Evolutionary conservation across 805 yeast species (phyloP).

Genomic region (Tanozyma kutaoensis): DNA sequence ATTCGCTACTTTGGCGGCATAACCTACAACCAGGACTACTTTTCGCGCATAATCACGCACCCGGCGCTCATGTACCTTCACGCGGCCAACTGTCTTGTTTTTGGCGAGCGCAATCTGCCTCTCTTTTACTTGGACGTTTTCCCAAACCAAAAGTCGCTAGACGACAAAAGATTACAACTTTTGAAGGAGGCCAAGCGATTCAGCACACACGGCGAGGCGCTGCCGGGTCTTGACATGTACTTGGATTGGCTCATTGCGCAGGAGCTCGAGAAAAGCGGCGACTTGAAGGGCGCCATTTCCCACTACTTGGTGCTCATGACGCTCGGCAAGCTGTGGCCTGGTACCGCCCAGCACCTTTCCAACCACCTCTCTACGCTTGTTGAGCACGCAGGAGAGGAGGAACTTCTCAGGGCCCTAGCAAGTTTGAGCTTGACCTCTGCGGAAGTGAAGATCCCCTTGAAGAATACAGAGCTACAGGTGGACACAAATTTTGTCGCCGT

Average conservation of each 20-base stretch:
- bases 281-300: slow-evolving; percentile 8
- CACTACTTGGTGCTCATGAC: slow-evolving; percentile 3
- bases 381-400: background rate
- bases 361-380: no score
- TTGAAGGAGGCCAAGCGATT: slow-evolving; percentile 16
- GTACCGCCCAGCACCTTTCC: no score
- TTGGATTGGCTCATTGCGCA: slow-evolving; percentile 41
- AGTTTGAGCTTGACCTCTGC: background rate
- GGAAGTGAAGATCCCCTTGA: background rate
- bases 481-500: slow-evolving; percentile 4
- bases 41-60: slow-evolving; percentile 12
- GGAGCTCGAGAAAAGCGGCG: slow-evolving; percentile 13
- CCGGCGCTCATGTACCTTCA: slow-evolving; percentile 16
- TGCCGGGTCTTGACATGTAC: slow-evolving; percentile 7
- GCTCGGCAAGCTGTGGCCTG: no score
- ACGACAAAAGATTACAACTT: slow-evolving; percentile 9
- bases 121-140: slow-evolving; percentile 18
- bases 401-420: background rate
- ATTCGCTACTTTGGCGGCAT: slow-evolving; percentile 19
- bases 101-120: no score
- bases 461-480: no score
- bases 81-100: no score
- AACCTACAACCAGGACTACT: slow-evolving; percentile 9
- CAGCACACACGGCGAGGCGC: slow-evolving; percentile 2
- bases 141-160: background rate